Base-by-base conservation (phyloP, 257 asterid species). In the Solanum pimpinellifolium region DNA sequence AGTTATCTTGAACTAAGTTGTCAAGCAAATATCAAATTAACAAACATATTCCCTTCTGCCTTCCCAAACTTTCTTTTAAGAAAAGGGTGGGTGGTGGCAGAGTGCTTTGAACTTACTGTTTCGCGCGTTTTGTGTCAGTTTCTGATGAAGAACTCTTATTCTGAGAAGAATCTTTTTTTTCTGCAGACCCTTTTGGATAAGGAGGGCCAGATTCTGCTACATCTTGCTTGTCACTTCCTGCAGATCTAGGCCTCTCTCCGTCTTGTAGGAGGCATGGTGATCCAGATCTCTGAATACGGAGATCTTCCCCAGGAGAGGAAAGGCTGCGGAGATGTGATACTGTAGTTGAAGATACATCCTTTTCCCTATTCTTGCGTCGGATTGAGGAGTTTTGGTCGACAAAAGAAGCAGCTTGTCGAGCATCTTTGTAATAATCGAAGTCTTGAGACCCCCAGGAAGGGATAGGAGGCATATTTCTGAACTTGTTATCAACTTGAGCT, bases 121-220 rank as follows among this genome's bases (percentile, higher is more conserved):
- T 97, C 39, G 98, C 97, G 52, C 97, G 95, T 89, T 94, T 95
- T 70, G 95, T 93, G 91, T 97, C 99, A 37, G 98, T 91, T 88
- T 97, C 99, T 49, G 90, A 88, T 86, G 91, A 81, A 86, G 92
- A 84, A 91, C 88, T 89, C 87, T 92, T 94, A 88, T 90, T 88
- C 81, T 90, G 93, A 89, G 93, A 89, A 87, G 89, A n/a, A 73
- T 94, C 97, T 80, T 89, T 94, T 90, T 92, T 93, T 83, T 93
- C 98, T 52, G 87, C 77, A 87, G 91, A 91, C 85, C 90, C 93
- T 86, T 89, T 93, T 42, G 87, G 87, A 87, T 94, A 97, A 86
- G 88, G 95, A 70, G 89, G 90, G 68, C 90, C 92, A 89, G 91
- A 87, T 86, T 95, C 96, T 85, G 87, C 90, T 86, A 83, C 25